phyloP scores from a whole-genome alignment of 805 yeast genomes.

The Cephaloascus albidus region DNA sequence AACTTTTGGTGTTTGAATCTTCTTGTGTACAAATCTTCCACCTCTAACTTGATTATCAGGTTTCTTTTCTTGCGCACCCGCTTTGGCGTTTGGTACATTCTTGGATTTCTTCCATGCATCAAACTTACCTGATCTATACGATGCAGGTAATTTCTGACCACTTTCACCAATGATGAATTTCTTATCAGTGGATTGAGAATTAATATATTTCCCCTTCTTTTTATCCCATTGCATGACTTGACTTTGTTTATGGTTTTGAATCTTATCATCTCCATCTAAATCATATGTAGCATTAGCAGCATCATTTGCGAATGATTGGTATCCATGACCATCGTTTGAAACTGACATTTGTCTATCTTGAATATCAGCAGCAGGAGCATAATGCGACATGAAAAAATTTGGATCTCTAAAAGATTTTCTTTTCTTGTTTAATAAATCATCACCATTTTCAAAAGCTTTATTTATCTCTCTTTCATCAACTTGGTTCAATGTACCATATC shows the following conservation, averaged over 20 bases:
- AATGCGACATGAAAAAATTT: slow-evolving; percentile 75
- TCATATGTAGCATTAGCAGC: slow-evolving; percentile 87
- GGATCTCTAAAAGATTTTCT: slow-evolving; percentile 64
- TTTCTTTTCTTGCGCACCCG: slow-evolving; percentile 47
- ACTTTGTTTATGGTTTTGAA: slow-evolving; percentile 55
- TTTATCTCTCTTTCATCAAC: slow-evolving; percentile 38
- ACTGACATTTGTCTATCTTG: slow-evolving; percentile 71
- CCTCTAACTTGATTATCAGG: slow-evolving; percentile 17
- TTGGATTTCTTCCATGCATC: slow-evolving; percentile 85
- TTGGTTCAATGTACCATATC: slow-evolving; percentile 32
- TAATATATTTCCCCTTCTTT: slow-evolving; percentile 83
- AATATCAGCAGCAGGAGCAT: slow-evolving; percentile 70
- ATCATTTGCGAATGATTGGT: slow-evolving; percentile 63
- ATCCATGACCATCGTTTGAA: slow-evolving; percentile 15
- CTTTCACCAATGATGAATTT: slow-evolving; percentile 91
- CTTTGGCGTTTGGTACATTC: slow-evolving; percentile 40
- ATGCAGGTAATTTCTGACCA: slow-evolving; percentile 88
- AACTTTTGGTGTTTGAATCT: slow-evolving; percentile 68
- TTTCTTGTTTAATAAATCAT: slow-evolving; percentile 21
- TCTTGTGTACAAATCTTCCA: slow-evolving; percentile 59
- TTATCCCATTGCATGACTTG: slow-evolving; percentile 84
- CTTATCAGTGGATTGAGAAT: slow-evolving; percentile 68
- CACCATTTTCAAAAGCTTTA: slow-evolving; percentile 45
- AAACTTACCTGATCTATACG: slow-evolving; percentile 82
- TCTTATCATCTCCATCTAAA: slow-evolving; percentile 66